phyloP scores from a whole-genome alignment of 495 filamentous ascomycete species.

The Lepidopterella palustris region DNA sequence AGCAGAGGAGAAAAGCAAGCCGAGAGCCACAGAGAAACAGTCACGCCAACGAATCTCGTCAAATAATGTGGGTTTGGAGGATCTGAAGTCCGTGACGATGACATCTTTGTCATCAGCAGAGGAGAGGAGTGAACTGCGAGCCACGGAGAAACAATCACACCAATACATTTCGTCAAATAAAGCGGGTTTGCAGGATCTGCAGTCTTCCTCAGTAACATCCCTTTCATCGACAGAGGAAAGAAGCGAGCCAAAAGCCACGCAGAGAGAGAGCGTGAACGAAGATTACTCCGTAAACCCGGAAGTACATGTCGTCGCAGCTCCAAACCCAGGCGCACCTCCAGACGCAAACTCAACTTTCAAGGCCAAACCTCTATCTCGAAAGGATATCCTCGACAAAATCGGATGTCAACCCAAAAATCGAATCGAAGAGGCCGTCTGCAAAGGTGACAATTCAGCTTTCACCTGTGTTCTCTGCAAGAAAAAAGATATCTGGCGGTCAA shows the following conservation, averaged over 20 bases:
- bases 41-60: too few species aligned
- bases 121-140: too few species aligned
- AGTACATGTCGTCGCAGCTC: constrained; percentile 15
- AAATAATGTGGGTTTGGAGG: too few species aligned
- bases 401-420: constrained; percentile 33
- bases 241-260: constrained; percentile 24
- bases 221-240: constrained; percentile 21
- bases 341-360: constrained; percentile 19
- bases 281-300: constrained; percentile 11
- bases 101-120: too few species aligned
- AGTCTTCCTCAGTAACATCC: constrained; percentile 23
- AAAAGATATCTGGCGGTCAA: constrained; percentile 19
- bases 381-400: constrained; percentile 32
- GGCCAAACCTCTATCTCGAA: constrained; percentile 21
- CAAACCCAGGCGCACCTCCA: constrained; percentile 14
- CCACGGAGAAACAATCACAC: constrained; percentile 4
- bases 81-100: too few species aligned
- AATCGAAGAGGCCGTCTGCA: constrained; percentile 20
- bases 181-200: constrained; percentile 17
- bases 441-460: constrained; percentile 14
- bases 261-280: constrained; percentile 20
- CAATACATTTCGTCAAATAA: constrained; percentile 8
- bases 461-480: constrained; percentile 17
- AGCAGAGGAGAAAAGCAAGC: too few species aligned
- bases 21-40: too few species aligned